Percentiles rank a stretch among this genome's conserved stretches.
phyloP scores from a whole-genome alignment of 163 green algal genomes.

The Chlamydomonas reinhardtii region DNA sequence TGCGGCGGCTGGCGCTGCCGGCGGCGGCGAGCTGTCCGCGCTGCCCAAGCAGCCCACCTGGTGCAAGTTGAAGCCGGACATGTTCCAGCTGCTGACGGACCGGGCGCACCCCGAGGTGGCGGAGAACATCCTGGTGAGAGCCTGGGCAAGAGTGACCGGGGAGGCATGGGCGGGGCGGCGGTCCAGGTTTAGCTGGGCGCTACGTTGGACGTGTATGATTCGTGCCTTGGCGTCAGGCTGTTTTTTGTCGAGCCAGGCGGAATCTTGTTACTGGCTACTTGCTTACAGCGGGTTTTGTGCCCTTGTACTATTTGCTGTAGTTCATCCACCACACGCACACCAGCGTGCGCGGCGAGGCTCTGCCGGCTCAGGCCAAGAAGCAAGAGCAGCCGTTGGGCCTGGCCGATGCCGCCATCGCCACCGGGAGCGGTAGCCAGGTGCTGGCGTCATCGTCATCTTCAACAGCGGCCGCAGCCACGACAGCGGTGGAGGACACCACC shows the following conservation, averaged over 20 bases:
- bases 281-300: too few species aligned
- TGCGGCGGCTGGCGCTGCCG: conserved; percentile 7
- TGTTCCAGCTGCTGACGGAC: conserved; percentile 60
- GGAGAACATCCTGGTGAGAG: conserved; percentile 45
- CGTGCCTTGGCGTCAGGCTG: too few species aligned
- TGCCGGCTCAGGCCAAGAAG: neutral
- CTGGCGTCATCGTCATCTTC: neutral
- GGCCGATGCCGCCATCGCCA: neutral
- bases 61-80: conserved; percentile 81
- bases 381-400: neutral
- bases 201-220: too few species aligned
- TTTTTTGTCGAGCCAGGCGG: too few species aligned
- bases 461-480: too few species aligned
- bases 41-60: conserved; percentile 80
- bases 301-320: too few species aligned
- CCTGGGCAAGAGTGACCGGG: too few species aligned
- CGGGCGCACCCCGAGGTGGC: conserved; percentile 37
- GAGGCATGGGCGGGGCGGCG: too few species aligned
- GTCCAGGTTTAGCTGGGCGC: too few species aligned
- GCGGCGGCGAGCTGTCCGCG: neutral
- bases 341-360: conserved; percentile 16
- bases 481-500: too few species aligned
- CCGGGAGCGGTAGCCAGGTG: too few species aligned
- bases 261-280: too few species aligned
- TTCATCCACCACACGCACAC: conserved; percentile 38